Evolutionary conservation across 441 rosid species (phyloP), one percentile per base, ranked within the genome.

Genomic region (Populus hybrid): DNA sequence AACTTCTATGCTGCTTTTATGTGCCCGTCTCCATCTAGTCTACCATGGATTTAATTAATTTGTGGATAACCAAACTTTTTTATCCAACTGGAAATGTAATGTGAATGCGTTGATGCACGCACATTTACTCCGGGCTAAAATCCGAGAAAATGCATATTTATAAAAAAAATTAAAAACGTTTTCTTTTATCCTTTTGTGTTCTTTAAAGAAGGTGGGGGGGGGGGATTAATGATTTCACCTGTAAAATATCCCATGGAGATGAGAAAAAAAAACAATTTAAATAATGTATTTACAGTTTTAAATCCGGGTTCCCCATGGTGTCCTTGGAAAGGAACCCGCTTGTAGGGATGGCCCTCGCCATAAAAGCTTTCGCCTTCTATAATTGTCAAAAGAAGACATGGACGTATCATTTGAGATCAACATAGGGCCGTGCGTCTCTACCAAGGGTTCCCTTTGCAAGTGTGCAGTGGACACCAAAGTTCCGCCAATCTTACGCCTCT

Each of bases 351-450:
- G 34, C 65, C 0, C n/a, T 1, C 20, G 5, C 50, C 80, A 76
- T 71, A 38, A 57, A 80, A 70, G 68, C 79, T 40, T 18, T 71
- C 70, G 68, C 36, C 74, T 10, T 46, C 71, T 8, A 20, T 73
- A 79, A 18, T 32, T 71, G 26, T 63, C 81, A 50, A 38, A 10
- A 38, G 69, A 38, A 57, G 78, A 73, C 83, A 79, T 73, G 73
- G 4, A 30, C 32, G 32, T 30, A 78, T 80, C 78, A 72, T 64
- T 2, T n/a, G 65, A 76, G 82, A 84, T 78, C 85, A 64, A 26
- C 35, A 32, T 79, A 70, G 77, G 85, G 75, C 76, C 87, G 68
- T 38, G 46, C 74, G 85, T 72, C 84, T 12, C 18, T 24, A 6
- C 0, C 7, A 64, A 46, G 75, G 83, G 46, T 57, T 66, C 38